phyloP scores from a whole-genome alignment of 2,329 filamentous ascomycete genomes.

The Diatrype stigma region DNA sequence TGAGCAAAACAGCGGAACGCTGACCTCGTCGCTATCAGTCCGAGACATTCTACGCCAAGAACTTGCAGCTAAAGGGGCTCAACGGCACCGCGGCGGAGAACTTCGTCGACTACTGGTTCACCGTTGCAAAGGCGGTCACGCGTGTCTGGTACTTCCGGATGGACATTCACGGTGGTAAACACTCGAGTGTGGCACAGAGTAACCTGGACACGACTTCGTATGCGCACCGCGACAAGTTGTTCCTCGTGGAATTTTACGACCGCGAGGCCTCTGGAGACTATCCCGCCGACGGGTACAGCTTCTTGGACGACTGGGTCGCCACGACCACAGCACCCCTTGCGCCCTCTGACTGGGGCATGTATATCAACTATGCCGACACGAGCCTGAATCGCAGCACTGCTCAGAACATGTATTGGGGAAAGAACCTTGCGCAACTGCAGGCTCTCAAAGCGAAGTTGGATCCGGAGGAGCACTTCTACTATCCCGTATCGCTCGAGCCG shows the following conservation, averaged over 20 bases:
- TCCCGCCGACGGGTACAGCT: slow-evolving; percentile 18
- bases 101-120: slow-evolving; percentile 38
- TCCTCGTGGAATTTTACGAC: slow-evolving; percentile 47
- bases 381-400: slow-evolving; percentile 42
- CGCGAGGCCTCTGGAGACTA: slow-evolving; percentile 28
- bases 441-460: slow-evolving; percentile 36
- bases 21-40: slow-evolving; percentile 27
- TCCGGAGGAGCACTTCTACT: slow-evolving; percentile 38
- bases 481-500: slow-evolving; percentile 30
- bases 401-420: slow-evolving; percentile 45
- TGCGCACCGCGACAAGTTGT: slow-evolving; percentile 40
- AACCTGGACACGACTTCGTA: slow-evolving; percentile 32
- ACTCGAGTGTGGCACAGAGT: slow-evolving; percentile 31
- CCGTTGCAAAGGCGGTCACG: slow-evolving; percentile 30
- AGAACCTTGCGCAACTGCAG: slow-evolving; percentile 32
- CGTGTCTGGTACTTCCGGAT: slow-evolving; percentile 39
- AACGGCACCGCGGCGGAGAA: slow-evolving; percentile 28
- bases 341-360: slow-evolving; percentile 29
- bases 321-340: slow-evolving; percentile 17
- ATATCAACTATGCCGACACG: slow-evolving; percentile 52
- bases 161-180: slow-evolving; percentile 37
- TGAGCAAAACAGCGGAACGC: not conserved
- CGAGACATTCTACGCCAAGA: slow-evolving; percentile 40
- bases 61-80: slow-evolving; percentile 34
- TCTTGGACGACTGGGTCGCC: slow-evolving; percentile 24